Base-by-base conservation (phyloP, 2,329 filamentous ascomycete species). In the Ophioceras dolichostomum region DNA sequence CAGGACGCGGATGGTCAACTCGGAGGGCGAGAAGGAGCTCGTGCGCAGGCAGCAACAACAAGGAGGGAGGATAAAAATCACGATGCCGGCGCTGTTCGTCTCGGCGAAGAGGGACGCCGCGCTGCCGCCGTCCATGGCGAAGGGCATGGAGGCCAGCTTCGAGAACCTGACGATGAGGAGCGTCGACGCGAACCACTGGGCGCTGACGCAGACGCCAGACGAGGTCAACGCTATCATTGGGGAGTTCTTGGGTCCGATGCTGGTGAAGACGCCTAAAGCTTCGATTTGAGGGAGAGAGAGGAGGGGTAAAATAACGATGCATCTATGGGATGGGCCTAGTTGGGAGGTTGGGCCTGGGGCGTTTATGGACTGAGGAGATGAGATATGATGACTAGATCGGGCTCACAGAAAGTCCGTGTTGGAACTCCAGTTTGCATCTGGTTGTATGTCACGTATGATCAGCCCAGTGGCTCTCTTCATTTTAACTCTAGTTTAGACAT, bases 141-240 rank as follows among this genome's bases (percentile, higher is more conserved):
- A 58, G 18, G 72, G 73, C 1, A 94, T 94, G 85, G 77, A 77
- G 16, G 63, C 67, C 45, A 61, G 64, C 43, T 75, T 89, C 41
- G 70, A 73, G 3, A 68, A 75, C 33, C 57, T 93, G 50, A 81
- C 73, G 7, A 66, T 69, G 42, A 68, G 61, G 8, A 73, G 83
- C 53, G 79, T 94, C 7, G 38, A 78, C 26, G 70, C 80, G 0
- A 65, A 69, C 14, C 91, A 96, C 59, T 96, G 89, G 89, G 83
- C 80, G 32, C 60, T 94, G 53, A 79, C 76, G 65, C 75, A 94
- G 64, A 73, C 72, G 44, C 69, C 80, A 0, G 71, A 67, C 17
- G 73, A 80, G 48, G 73, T 85, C 3, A 95, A 95, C 56, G 55
- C 53, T 35, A 62, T 77, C 42, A 66, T 94, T 47, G 66, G 62